These are phyloP conservation scores for Fraxinus anomala DNA, from an alignment of 257 asterid genomes.

Conservation along the genomic window DNA sequence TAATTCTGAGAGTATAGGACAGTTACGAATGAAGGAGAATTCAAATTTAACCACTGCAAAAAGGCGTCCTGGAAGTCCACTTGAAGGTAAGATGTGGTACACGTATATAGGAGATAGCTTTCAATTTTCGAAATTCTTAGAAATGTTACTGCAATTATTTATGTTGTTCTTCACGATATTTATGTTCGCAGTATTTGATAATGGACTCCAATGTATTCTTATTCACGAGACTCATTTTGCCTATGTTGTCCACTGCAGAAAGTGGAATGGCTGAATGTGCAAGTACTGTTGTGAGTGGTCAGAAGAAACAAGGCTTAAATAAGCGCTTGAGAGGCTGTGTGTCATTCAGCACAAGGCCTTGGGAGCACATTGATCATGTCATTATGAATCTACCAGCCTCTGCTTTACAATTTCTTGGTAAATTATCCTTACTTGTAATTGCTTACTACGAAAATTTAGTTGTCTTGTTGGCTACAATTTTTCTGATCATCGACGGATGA, in stretches of 20 bases:
- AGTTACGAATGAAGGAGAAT: slow-evolving; percentile 34
- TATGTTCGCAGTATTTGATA: slow-evolving; percentile 16
- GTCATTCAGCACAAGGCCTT: slow-evolving; percentile 59
- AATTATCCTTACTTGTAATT: background rate
- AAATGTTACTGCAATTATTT: background rate
- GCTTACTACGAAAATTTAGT: background rate
- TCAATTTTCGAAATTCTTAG: background rate
- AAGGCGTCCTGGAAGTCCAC: slow-evolving; percentile 54
- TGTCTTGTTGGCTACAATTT: background rate
- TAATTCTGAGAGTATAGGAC: slow-evolving; percentile 31
- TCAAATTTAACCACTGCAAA: slow-evolving; percentile 42
- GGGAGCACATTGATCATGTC: slow-evolving; percentile 93
- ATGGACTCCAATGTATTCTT: slow-evolving; percentile 5
- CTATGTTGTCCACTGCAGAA: slow-evolving; percentile 42
- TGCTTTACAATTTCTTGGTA: slow-evolving; percentile 87
- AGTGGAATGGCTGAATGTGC: slow-evolving; percentile 33
- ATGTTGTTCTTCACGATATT: background rate
- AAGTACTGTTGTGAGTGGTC: slow-evolving; percentile 39
- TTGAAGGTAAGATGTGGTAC: slow-evolving; percentile 47
- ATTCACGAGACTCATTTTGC: slow-evolving; percentile 17
- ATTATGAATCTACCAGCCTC: slow-evolving; percentile 97
- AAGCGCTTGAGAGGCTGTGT: slow-evolving; percentile 51
- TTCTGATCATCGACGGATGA: background rate
- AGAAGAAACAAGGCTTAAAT: slow-evolving; percentile 51
- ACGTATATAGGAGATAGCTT: background rate